Evolutionary conservation across 2,329 filamentous ascomycete genomes (phyloP), one percentile per base, ranked within the genome.

Genomic region (Aspergillus neoniger): DNA sequence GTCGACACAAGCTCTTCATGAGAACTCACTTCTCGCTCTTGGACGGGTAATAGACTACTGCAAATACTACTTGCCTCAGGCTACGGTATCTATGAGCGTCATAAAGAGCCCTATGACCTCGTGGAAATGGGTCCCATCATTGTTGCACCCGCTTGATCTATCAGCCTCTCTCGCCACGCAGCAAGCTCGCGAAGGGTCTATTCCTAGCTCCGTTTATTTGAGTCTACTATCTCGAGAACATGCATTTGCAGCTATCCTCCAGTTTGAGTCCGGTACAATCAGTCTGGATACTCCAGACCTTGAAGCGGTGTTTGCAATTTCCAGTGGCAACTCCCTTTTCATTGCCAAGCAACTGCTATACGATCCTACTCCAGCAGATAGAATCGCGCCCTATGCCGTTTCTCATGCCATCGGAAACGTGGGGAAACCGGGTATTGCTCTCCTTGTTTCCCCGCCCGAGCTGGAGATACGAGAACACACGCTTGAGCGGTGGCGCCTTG

Each of bases 401-500:
- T 48, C 41, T 5, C 57, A 57, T 9, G 60, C 43, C 14, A 25
- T 60, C 5, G 57, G 57, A 2, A 62, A 60, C 19, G 30, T 62
- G 0, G 54, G 57, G 44, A 57, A 54, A 15, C 60, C 53, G 38
- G 60, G 58, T 3, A 60, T 57, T n/a, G 58, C 43, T 38, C 15
- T 55, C 5, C n/a, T 58, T 1, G 36, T 60, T 15, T 51, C 57
- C 2, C 60, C 60, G 1, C 39, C 47, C 10, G 32, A 55, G 19
- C 41, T 48, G 0, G 23, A 54, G 4, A 17, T 60, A 38, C 55
- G 38, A 10, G 54, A 60, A 10, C 57, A 59, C n/a, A 32, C 55
- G n/a, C 30, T 57, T 19, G 54, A 62, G 21, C 50, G 44, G 17
- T 62, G 60, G 57, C 57, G 57, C 1, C 30, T 60, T 9, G 54